These are phyloP conservation scores for Theileria parva DNA, from an alignment of 169 alveolate species.

Conservation along the genomic window DNA sequence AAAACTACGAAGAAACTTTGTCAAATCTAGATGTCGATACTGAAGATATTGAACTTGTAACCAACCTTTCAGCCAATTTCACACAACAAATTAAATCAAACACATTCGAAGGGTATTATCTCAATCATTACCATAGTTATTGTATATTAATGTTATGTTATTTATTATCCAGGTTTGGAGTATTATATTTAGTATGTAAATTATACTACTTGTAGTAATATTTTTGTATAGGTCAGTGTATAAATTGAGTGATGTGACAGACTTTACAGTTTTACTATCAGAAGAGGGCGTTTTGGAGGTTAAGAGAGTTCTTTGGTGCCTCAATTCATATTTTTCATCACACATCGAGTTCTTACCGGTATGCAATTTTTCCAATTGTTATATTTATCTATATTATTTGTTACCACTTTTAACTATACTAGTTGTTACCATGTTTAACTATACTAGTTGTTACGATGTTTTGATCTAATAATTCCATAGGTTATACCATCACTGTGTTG, in stretches of 20 bases:
- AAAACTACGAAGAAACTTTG: not conserved
- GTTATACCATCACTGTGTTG: constrained; percentile 75
- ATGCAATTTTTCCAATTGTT: not conserved
- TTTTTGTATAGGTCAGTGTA: constrained; percentile 60
- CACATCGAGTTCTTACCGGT: constrained; percentile 75
- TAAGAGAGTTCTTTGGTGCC: constrained; percentile 73
- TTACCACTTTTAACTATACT: not conserved
- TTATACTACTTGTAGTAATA: too few species aligned
- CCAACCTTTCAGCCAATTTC: not conserved
- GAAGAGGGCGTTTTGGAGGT: constrained; percentile 71
- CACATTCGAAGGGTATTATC: not conserved
- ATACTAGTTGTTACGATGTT: not conserved
- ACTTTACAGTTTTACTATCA: constrained; percentile 66
- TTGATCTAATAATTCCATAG: not conserved
- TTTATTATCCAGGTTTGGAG: too few species aligned
- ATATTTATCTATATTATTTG: not conserved
- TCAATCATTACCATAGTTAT: not conserved
- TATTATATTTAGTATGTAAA: too few species aligned
- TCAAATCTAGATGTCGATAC: not conserved
- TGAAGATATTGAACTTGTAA: not conserved
- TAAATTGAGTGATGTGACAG: constrained; percentile 74
- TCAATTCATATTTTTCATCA: constrained; percentile 70
- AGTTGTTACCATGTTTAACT: not conserved
- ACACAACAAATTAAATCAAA: not conserved
- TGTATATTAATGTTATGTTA: too few species aligned